phyloP scores from a whole-genome alignment of 2,329 filamentous ascomycete genomes.

The Colletotrichum kahawae region DNA sequence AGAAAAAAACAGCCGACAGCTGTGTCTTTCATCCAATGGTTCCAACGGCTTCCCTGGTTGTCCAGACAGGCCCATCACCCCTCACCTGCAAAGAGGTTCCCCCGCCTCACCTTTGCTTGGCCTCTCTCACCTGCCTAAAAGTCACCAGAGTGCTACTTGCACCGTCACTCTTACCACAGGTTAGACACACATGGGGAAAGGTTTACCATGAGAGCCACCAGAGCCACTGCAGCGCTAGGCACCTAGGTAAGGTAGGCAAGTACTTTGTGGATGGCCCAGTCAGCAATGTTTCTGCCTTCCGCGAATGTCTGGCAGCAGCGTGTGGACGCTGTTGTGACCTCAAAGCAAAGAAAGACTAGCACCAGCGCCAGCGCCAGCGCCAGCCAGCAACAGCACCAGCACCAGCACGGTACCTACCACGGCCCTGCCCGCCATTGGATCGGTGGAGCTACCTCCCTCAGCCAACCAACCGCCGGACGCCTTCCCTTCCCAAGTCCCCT shows the following conservation, averaged over 20 bases:
- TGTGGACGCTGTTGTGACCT: background rate
- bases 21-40: background rate
- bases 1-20: background rate
- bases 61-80: background rate
- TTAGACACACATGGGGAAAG: background rate
- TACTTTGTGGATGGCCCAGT: background rate
- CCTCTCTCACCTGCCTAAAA: background rate
- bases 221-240: background rate
- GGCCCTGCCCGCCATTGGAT: background rate
- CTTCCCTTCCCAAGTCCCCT: background rate
- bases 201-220: background rate
- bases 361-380: background rate
- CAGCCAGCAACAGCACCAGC: background rate
- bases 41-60: background rate
- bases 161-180: background rate
- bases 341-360: background rate
- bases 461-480: slow-evolving; percentile 15
- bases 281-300: background rate
- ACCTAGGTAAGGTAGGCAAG: background rate
- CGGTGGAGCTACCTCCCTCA: slow-evolving; percentile 14
- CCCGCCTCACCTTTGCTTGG: background rate
- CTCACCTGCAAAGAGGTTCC: background rate
- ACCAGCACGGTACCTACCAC: background rate
- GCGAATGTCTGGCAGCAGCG: background rate
- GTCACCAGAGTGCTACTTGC: background rate